Evolutionary conservation across 2,329 filamentous ascomycete species (phyloP).

Genomic region (Monilinia fructigena): DNA sequence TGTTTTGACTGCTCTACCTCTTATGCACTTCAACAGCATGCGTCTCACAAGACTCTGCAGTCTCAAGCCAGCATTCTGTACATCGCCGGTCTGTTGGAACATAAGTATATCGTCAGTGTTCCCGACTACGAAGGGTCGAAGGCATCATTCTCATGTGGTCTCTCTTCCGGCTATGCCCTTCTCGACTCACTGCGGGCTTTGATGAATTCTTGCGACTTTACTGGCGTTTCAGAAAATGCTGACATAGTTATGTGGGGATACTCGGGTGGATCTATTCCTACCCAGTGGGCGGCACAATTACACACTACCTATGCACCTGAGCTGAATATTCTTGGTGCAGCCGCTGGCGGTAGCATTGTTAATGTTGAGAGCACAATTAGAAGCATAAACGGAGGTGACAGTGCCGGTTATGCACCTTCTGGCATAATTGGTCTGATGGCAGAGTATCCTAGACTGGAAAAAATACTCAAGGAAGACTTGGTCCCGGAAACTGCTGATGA

Average conservation of each 20-base stretch:
- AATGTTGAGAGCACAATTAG: conserved; percentile 44
- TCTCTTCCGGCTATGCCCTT: conserved; percentile 26
- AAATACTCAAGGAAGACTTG: conserved; percentile 25
- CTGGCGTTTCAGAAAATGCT: not conserved
- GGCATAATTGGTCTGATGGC: conserved; percentile 21
- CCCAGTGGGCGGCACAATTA: conserved; percentile 52
- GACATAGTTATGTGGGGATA: conserved; percentile 51
- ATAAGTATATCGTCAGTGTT: conserved; percentile 26
- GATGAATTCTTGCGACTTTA: not conserved
- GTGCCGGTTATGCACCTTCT: conserved; percentile 35
- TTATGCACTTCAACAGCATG: conserved; percentile 32
- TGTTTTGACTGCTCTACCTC: conserved; percentile 44
- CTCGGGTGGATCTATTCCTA: conserved; percentile 54
- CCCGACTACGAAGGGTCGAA: conserved; percentile 31
- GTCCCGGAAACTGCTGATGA: conserved; percentile 34
- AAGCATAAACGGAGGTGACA: conserved; percentile 39
- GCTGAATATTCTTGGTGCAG: conserved; percentile 49
- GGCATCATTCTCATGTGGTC: conserved; percentile 24
- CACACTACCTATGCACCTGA: conserved; percentile 54
- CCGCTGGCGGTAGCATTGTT: conserved; percentile 49
- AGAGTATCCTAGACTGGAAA: conserved; percentile 5
- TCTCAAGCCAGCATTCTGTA: conserved; percentile 25
- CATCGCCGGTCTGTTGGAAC: conserved; percentile 16
- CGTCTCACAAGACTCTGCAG: conserved; percentile 38
- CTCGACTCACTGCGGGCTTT: conserved; percentile 31